These are phyloP conservation scores for Volvox africanus DNA, from an alignment of 139 green algal genomes.

Conservation along the genomic window DNA sequence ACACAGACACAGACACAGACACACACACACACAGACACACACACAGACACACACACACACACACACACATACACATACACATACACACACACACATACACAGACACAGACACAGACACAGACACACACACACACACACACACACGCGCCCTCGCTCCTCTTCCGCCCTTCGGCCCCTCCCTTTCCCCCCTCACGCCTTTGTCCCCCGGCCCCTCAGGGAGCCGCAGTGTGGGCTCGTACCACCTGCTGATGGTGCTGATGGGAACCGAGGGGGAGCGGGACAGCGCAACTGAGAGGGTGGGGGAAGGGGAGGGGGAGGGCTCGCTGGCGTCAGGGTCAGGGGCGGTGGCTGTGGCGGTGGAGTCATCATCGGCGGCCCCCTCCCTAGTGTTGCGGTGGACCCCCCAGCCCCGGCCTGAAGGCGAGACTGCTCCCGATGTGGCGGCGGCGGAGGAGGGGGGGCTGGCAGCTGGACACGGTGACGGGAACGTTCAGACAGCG, in stretches of 20 bases:
- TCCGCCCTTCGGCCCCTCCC: not conserved
- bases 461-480: not conserved
- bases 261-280: not conserved
- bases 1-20: no score
- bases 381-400: no score
- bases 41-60: no score
- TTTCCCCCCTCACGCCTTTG: no score
- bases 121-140: no score
- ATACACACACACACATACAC: no score
- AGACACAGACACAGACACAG: no score
- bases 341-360: not conserved
- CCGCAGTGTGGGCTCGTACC: conserved; percentile 14
- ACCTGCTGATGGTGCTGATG: conserved; percentile 41
- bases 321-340: not conserved
- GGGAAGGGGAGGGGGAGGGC: not conserved
- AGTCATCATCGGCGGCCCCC: no score
- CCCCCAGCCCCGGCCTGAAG: no score
- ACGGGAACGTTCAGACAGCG: not conserved
- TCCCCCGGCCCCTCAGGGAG: no score
- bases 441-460: not conserved
- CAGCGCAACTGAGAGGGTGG: not conserved
- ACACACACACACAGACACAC: no score
- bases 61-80: no score
- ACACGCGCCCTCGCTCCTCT: not conserved
- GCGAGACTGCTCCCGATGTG: not conserved